These are phyloP conservation scores for Rhodamnia argentea DNA, from an alignment of 345 rosid species.

Conservation along the genomic window DNA sequence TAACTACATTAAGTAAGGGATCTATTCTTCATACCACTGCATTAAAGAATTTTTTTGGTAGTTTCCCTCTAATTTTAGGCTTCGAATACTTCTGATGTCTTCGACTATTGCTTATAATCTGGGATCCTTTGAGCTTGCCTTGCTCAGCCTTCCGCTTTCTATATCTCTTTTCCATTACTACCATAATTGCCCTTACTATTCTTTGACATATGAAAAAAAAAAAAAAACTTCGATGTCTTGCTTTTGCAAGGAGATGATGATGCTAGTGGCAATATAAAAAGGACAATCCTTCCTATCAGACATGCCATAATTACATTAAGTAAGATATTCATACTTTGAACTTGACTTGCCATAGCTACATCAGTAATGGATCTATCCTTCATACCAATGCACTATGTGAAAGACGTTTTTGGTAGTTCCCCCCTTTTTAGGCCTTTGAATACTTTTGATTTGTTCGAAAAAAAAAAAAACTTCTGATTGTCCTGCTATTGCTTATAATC, in stretches of 20 bases:
- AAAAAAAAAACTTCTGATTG: no score
- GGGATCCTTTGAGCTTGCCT: background rate
- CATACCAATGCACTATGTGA: background rate
- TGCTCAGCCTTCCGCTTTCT: background rate
- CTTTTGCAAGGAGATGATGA: background rate
- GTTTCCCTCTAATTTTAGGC: background rate
- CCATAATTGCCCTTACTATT: background rate
- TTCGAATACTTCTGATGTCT: background rate
- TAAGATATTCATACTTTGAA: background rate
- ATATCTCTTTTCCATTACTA: background rate
- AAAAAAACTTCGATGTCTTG: background rate
- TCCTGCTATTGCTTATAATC: no score
- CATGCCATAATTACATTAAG: background rate
- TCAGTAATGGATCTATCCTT: background rate
- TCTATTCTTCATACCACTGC: background rate
- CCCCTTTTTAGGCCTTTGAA: no score
- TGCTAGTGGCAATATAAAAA: background rate
- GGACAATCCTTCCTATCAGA: accelerated
- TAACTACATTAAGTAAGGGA: background rate
- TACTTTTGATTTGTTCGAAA: no score
- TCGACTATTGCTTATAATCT: background rate
- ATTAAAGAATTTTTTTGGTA: no score
- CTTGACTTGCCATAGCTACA: no score
- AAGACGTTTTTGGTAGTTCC: no score
- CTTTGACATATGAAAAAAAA: no score